These are phyloP conservation scores for Aureobasidium sp. DNA, from an alignment of 2,329 filamentous ascomycete genomes.

Conservation along the genomic window DNA sequence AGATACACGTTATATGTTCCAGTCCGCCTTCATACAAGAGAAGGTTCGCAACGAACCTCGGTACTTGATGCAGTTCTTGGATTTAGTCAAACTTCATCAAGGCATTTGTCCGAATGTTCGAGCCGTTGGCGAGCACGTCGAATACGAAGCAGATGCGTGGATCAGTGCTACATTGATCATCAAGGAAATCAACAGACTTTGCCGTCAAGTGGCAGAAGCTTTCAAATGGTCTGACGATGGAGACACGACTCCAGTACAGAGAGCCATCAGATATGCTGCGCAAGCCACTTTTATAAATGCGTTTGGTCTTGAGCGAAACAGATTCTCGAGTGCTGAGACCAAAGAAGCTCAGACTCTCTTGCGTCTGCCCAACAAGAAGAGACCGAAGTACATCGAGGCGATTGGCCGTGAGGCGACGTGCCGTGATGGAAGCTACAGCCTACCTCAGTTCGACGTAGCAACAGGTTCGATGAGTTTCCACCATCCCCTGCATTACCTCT, in stretches of 20 bases:
- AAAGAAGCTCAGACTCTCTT: constrained; percentile 83
- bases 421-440: constrained; percentile 36
- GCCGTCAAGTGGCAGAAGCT: constrained; percentile 77
- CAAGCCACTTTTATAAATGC: constrained; percentile 84
- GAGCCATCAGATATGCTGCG: constrained; percentile 64
- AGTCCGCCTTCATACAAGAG: constrained; percentile 79
- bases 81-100: constrained; percentile 91
- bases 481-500: constrained; percentile 87
- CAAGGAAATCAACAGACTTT: constrained; percentile 86
- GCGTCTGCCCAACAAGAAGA: constrained; percentile 24
- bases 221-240: constrained; percentile 46
- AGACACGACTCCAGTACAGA: constrained; percentile 56
- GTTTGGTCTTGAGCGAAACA: constrained; percentile 73
- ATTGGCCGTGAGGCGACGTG: constrained; percentile 7
- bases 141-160: constrained; percentile 97
- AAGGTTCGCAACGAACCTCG: constrained; percentile 72
- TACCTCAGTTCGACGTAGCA: constrained; percentile 83
- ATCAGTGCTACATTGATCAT: constrained; percentile 93
- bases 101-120: constrained; percentile 92
- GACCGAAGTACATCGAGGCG: constrained; percentile 33
- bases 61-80: constrained; percentile 89
- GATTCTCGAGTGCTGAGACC: constrained; percentile 81
- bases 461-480: constrained; percentile 93
- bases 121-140: constrained; percentile 88
- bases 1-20: constrained; percentile 84